These are phyloP conservation scores for Paraglomus brasilianum DNA, from an alignment of 192 early-diverging fungal genomes.

Conservation along the genomic window DNA sequence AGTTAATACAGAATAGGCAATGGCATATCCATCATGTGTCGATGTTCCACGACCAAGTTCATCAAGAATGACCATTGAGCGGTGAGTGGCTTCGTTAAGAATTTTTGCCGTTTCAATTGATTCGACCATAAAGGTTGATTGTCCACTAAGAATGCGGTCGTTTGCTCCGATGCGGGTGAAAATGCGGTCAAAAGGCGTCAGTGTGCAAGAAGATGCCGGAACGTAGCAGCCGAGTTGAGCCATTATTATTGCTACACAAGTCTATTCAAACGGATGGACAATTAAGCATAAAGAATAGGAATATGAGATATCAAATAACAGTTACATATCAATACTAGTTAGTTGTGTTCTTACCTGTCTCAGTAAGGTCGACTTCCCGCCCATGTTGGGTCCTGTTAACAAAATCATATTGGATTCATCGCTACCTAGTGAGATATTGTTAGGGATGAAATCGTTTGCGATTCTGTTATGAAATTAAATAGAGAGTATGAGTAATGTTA, in stretches of 20 bases:
- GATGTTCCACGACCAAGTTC: slow-evolving; percentile 97
- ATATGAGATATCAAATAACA: not conserved
- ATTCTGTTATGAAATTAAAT: slow-evolving; percentile 13
- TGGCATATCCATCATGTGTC: slow-evolving; percentile 96
- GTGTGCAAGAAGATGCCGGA: slow-evolving; percentile 69
- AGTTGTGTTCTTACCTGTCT: slow-evolving; percentile 63
- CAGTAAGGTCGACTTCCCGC: slow-evolving; percentile 96
- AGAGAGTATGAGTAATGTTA: slow-evolving; percentile 17
- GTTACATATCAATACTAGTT: not conserved
- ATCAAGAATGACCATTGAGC: slow-evolving; percentile 93
- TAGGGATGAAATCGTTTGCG: slow-evolving; percentile 86
- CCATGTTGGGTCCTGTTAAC: slow-evolving; percentile 99
- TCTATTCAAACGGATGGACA: slow-evolving; percentile 37
- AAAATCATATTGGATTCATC: slow-evolving; percentile 72
- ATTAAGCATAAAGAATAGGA: not conserved
- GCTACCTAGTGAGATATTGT: slow-evolving; percentile 83
- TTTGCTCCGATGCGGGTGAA: slow-evolving; percentile 98
- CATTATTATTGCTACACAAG: slow-evolving; percentile 92
- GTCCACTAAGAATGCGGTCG: slow-evolving; percentile 92
- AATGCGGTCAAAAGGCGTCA: slow-evolving; percentile 89
- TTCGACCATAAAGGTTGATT: slow-evolving; percentile 98
- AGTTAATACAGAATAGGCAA: slow-evolving; percentile 90
- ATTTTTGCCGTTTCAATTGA: slow-evolving; percentile 92
- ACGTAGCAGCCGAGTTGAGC: slow-evolving; percentile 96
- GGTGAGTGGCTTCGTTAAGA: slow-evolving; percentile 83